These are phyloP conservation scores for Martensiomyces pterosporus DNA, from an alignment of 192 early-diverging fungal genomes.

Conservation along the genomic window DNA sequence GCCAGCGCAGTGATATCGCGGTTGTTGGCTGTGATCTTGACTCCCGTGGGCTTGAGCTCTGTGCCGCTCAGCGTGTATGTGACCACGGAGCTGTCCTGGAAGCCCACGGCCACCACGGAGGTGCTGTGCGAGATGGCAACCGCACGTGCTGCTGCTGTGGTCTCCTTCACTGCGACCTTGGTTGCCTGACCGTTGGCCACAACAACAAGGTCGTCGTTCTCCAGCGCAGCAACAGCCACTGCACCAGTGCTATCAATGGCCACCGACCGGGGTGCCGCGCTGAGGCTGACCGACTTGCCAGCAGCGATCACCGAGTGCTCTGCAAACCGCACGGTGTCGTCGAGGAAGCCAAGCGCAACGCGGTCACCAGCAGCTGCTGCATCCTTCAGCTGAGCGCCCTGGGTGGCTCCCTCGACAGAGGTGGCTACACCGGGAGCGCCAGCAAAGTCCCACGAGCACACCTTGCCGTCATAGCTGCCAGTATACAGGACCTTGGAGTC, in stretches of 20 bases:
- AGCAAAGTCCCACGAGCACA: conserved; percentile 68
- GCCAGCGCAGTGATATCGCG: conserved; percentile 76
- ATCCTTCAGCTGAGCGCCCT: conserved; percentile 13
- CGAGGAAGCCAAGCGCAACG: conserved; percentile 27
- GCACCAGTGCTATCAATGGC: conserved; percentile 9
- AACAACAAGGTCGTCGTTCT: conserved; percentile 21
- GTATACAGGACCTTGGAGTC: conserved; percentile 65
- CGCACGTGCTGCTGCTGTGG: conserved; percentile 5
- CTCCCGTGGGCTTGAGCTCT: conserved; percentile 20
- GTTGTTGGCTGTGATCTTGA: conserved; percentile 32
- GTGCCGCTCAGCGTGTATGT: conserved; percentile 54
- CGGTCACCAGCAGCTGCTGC: conserved; percentile 7
- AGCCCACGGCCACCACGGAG: conserved; percentile 34
- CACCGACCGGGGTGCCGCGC: conserved; percentile 25
- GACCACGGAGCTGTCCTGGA: conserved; percentile 61
- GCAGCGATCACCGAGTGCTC: background rate
- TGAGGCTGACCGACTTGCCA: conserved; percentile 6
- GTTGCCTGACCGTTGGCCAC: conserved; percentile 4
- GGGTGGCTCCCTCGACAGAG: conserved; percentile 3
- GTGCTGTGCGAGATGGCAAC: conserved; percentile 8
- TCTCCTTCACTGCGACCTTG: conserved; percentile 3
- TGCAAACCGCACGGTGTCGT: conserved; percentile 33
- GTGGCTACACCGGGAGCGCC: conserved; percentile 12
- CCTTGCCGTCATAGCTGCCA: conserved; percentile 90
- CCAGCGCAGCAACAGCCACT: conserved; percentile 19